Evolutionary conservation across 371 early-diverging fungal species (phyloP), one percentile per base, ranked within the genome.

Genomic region (Dichotomocladium elegans): DNA sequence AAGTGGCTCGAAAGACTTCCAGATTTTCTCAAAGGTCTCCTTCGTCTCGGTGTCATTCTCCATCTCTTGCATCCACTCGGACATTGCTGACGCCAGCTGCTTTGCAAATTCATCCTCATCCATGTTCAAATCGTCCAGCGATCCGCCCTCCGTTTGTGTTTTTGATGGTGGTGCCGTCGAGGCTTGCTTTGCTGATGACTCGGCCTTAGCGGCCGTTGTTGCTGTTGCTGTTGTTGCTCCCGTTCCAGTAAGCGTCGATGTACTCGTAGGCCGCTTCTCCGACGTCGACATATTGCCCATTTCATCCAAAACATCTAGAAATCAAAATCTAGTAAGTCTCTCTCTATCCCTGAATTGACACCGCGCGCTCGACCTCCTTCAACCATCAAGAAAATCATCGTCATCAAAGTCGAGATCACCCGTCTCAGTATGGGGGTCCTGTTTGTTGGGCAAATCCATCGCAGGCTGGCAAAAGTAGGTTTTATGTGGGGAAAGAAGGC

Each of bases 81-180:
- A 86, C 93, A 92, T 90, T 28, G 82, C 83, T 8, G 81, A 78
- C 29, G 85, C 84, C 21, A 93, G 74, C 58, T 88, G 85, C 57
- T 81, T 77, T 31, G 87, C 86, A 69, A 92, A 91, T 37, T 89
- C 93, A 22, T 84, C 87, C 56, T 83, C 83, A 48, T 76, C 77
- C 40, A 79, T 37, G n/a, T n/a, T 57, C 58, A 72, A 63, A 22
- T 73, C 75, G 26, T 63, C 63, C 41, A 63, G 45, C 12, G 50
- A 52, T 29, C 55, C 68, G 24, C 21, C 21, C 37, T 37, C 37
- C 17, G 37, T 15, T 9, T 37, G n/a, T 11, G 17, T 21, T 15
- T n/a, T 5, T 37, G 37, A 7, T 37, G 37, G 12, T 37, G n/a
- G 12, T 5, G 14, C 15, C 21, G 37, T 21, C 9, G 21, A 4